These are phyloP conservation scores for Ciborinia camelliae DNA, from an alignment of 2,329 filamentous ascomycete species.

Conservation along the genomic window DNA sequence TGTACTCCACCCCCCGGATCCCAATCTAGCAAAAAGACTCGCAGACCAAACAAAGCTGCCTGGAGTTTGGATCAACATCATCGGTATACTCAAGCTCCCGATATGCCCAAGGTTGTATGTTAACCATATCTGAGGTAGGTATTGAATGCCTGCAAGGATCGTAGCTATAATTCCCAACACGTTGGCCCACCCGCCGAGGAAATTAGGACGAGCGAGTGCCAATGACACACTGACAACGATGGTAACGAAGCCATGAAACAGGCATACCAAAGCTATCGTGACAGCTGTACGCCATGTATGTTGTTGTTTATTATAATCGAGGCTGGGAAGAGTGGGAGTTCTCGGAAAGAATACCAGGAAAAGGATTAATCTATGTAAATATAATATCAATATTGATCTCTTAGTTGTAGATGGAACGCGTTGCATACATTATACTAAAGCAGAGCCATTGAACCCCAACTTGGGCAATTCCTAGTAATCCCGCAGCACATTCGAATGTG, in stretches of 20 bases:
- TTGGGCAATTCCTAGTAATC: conserved; percentile 83
- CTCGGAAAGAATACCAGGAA: conserved; percentile 92
- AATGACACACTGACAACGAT: conserved; percentile 68
- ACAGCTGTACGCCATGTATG: conserved; percentile 77
- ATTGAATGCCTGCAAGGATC: conserved; percentile 79
- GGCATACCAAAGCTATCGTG: conserved; percentile 66
- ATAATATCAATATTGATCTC: conserved; percentile 5
- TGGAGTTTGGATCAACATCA: conserved; percentile 98
- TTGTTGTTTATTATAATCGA: conserved; percentile 42
- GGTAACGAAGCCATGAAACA: conserved; percentile 71
- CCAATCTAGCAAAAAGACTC: conserved; percentile 77
- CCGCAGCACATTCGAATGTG: conserved; percentile 78
- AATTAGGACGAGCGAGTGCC: conserved; percentile 56
- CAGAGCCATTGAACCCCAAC: conserved; percentile 89
- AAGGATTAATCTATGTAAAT: conserved; percentile 67
- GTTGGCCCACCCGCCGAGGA: conserved; percentile 78
- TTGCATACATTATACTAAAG: conserved; percentile 80
- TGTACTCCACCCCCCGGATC: conserved; percentile 84
- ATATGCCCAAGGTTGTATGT: conserved; percentile 83
- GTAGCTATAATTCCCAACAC: conserved; percentile 77
- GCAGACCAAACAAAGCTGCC: conserved; percentile 86
- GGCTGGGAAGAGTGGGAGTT: conserved; percentile 43
- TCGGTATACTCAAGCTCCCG: conserved; percentile 87
- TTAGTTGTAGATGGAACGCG: not conserved
- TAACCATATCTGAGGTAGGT: conserved; percentile 91